Evolutionary conservation across 768 basidiomycete species (phyloP).

Genomic region (Hirschioporus abietinus): DNA sequence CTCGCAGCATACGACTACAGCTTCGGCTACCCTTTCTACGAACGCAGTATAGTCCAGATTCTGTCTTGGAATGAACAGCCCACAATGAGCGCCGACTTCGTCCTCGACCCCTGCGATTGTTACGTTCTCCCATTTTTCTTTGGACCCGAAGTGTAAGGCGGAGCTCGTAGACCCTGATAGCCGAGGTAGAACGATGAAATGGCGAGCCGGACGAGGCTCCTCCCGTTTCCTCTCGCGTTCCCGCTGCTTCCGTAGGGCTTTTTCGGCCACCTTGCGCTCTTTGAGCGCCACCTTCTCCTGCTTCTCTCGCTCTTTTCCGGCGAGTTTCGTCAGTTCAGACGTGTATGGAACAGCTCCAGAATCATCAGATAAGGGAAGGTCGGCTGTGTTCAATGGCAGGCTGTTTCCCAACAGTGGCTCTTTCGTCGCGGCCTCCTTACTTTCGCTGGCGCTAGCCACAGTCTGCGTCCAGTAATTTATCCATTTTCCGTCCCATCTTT

Average conservation of each 20-base stretch:
- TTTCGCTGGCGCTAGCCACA: slow-evolving; percentile 12
- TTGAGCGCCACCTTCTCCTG: slow-evolving; percentile 18
- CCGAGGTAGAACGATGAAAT: slow-evolving; percentile 47
- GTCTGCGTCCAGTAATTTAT: slow-evolving; percentile 60
- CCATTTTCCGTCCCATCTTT: slow-evolving; percentile 47
- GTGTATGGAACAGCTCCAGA: slow-evolving; percentile 10
- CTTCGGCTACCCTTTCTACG: slow-evolving; percentile 38
- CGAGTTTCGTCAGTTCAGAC: slow-evolving; percentile 15
- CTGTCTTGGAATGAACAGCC: slow-evolving; percentile 43
- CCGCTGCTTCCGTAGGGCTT: slow-evolving; percentile 7
- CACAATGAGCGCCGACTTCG: slow-evolving; percentile 53
- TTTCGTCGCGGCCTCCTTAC: background rate
- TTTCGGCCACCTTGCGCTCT: slow-evolving; percentile 16
- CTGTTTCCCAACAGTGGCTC: background rate
- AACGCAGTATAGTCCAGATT: slow-evolving; percentile 49
- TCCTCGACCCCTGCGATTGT: slow-evolving; percentile 44
- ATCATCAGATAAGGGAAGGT: background rate
- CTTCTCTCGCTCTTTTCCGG: slow-evolving; percentile 13
- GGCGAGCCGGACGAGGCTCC: slow-evolving; percentile 27
- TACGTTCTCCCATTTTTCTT: slow-evolving; percentile 46
- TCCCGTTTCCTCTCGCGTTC: slow-evolving; percentile 17
- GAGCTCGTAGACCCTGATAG: slow-evolving; percentile 26
- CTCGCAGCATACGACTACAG: slow-evolving; percentile 34
- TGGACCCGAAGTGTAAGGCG: slow-evolving; percentile 35
- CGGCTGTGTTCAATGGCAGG: background rate